Base-by-base conservation (phyloP, 108 stramenopile genomes). In the Epithemia pelagica region DNA sequence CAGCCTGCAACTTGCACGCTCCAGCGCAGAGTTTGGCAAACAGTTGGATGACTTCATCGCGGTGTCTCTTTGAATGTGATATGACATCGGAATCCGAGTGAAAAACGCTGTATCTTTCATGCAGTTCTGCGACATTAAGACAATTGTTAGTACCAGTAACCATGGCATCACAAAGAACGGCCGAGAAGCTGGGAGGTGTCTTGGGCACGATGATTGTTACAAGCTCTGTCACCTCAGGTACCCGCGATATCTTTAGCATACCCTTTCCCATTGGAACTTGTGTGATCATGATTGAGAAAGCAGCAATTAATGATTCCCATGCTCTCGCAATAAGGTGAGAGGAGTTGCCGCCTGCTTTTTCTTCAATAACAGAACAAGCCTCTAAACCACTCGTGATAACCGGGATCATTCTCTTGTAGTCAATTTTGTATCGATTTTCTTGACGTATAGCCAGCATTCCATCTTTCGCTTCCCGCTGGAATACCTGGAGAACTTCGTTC, bases 391-490 rank as follows among this genome's bases (percentile, higher is more conserved):
- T 22, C 10, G 23, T 19, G 2, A 70, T n/a, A 27, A 70, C 29
- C 7, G 69, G 60, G 1, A 61, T 62, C 20, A 70, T 23, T 2
- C 30, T 10, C 52, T 65, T 51, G 64, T 53, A 65, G 61, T 61
- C n/a, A 30, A 26, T 27, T 26, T 61, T 61, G 18, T 5, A 32
- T 20, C 28, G 24, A 52, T 30, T 5, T 3, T 51, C 52, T 15
- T 46, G 37, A 10, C 37, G 37, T 10, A 10, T 46, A 10, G 37
- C 37, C 37, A 46, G 37, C 5, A 46, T 15, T 46, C 37, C 37
- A 46, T 46, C 37, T 3, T 26, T 26, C 2, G 30, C 30, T 60
- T 59, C 59, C 7, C 26, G 3, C 10, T 19, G 32, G 27, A 70
- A 62, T 30, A 52, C 52, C 22, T 24, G 1, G 2, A 70, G 52